Evolutionary conservation across 805 yeast genomes (phyloP), one percentile per base, ranked within the genome.

Genomic region (Monosporozyma yasuniensis): DNA sequence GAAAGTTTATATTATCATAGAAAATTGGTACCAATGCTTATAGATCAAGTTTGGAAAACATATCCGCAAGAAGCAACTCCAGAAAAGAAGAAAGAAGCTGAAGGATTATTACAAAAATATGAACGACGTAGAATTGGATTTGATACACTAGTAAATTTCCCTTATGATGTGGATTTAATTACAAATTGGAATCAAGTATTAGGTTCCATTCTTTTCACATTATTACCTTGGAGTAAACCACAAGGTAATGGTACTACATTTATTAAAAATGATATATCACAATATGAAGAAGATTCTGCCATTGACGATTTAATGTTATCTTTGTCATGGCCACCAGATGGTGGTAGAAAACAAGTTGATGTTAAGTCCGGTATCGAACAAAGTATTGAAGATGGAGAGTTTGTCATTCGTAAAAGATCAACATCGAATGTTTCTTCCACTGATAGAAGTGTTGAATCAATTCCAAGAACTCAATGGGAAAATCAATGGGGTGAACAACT

Each of bases 321-420:
- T 1, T 68, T 84, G 38, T 93, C 96, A 2, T 91, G 97, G 96
- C 99, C 99, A 1, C 95, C 96, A 1, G 95, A 88, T 67, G 89
- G 87, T 5, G 81, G 81, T 0, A 57, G 57, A 27, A 42, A 25
- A 34, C 22, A 44, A 19, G 47, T 74, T 66, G 37, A 44, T 47
- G 30, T 23, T 8, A 22, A 32, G 10, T 23, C 46, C 8, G 34
- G 38, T n/a, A 46, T 41, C 11, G 42, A 23, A 7, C 42, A 51
- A 11, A 28, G 38, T 3, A 49, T 61, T 7, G 56, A 54, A 23
- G 56, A 56, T 44, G 69, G 68, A 53, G 65, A 69, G 56, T 67
- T 51, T 55, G 63, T 61, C 43, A 65, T 59, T 49, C 68, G 60
- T 37, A 61, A 54, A 32, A 57, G 62, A 46, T 43, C 19, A 3